Base-by-base conservation (phyloP, 2,329 filamentous ascomycete genomes). In the Alternaria triticimaculans region DNA sequence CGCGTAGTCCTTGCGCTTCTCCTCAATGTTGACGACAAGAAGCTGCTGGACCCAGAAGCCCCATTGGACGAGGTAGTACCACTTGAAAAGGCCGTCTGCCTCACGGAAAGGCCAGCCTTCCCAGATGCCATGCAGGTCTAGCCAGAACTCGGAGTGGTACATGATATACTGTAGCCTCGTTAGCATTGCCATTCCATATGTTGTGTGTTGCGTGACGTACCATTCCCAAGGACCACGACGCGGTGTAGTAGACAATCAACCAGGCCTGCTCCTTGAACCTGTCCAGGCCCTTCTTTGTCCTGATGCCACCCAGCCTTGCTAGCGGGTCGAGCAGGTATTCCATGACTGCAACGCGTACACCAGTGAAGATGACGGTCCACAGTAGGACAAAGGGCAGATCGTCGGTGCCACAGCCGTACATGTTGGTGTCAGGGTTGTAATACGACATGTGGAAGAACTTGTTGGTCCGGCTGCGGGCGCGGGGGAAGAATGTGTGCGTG, bases 41-140 rank as follows among this genome's bases (percentile, higher is more conserved):
- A 98, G 92, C 82, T 97, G 94, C 82, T 98, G 95, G 51, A 97
- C 81, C 91, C 93, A 97, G 80, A 97, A 98, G 23, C 91, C 90
- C 81, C 94, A 92, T 79, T 98, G 94, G 14, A 90, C 90, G 30
- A 99, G 86, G 74, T 97, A 92, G 81, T 99, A 99, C 80, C 88
- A 89, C 83, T 98, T 98, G 82, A 92, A 88, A 12, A 92, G 80
- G 9, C 90, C 89, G 15, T 85, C 84, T 63, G 96, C 85, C 75
- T 96, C 90, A 55, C 94, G 88, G 70, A 88, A 86, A 0, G 96
- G 96, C 90, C 93, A 98, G 76, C 90, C 86, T 30, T 89, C 88
- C 94, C 95, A 99, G 46, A 98, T 86, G 62, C 91, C 89, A 64
- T 85, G 84, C 73, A 96, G 84, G 78, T 94, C 90, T 71, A 93